Evolutionary conservation across 2,329 filamentous ascomycete genomes (phyloP).

Genomic region (Cercospora zeae-maydis): DNA sequence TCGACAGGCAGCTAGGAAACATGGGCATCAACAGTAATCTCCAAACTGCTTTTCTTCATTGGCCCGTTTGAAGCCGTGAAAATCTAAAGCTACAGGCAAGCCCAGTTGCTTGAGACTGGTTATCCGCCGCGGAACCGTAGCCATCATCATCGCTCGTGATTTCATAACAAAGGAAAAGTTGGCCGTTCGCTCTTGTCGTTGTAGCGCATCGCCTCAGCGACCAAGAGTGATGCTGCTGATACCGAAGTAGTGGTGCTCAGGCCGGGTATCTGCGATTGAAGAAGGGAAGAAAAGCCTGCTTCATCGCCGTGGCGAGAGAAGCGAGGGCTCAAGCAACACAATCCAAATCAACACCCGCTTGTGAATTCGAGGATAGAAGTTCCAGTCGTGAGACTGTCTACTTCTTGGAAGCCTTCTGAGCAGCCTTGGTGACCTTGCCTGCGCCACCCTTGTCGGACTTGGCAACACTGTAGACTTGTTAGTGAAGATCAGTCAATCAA

Average conservation of each 20-base stretch:
- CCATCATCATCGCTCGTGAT: constrained; percentile 33
- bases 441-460: constrained; percentile 47
- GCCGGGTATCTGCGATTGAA: constrained; percentile 18
- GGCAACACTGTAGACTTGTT: constrained; percentile 31
- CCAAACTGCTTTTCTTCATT: constrained; percentile 19
- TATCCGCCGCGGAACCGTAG: constrained; percentile 26
- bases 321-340: constrained; percentile 21
- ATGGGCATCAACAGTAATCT: neutral
- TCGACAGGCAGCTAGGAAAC: neutral
- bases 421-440: constrained; percentile 52
- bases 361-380: constrained; percentile 18
- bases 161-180: constrained; percentile 34
- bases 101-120: constrained; percentile 24
- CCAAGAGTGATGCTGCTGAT: constrained; percentile 23
- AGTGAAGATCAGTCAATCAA: neutral
- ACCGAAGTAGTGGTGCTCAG: constrained; percentile 21
- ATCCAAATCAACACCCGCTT: constrained; percentile 26
- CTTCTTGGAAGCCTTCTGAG: constrained; percentile 40
- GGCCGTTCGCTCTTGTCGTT: constrained; percentile 25
- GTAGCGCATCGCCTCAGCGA: constrained; percentile 25
- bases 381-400: constrained; percentile 28
- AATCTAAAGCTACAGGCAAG: constrained; percentile 34
- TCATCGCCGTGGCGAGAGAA: neutral
- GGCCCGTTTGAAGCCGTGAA: constrained; percentile 20
- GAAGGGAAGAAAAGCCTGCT: constrained; percentile 23